phyloP scores from a whole-genome alignment of 306 rosid species.

The Cucurbita maxima region DNA sequence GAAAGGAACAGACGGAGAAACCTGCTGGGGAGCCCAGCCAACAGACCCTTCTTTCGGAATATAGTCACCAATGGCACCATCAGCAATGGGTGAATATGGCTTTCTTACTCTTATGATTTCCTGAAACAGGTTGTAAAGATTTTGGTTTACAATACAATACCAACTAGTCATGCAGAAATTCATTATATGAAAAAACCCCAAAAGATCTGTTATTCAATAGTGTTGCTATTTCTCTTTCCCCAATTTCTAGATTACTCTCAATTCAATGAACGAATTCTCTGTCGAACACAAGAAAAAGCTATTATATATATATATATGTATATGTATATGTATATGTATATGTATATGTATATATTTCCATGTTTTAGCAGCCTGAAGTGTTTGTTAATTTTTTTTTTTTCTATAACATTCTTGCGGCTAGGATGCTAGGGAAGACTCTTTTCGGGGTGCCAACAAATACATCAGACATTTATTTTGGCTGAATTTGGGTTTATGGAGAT shows the following conservation, averaged over 20 bases:
- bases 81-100: constrained; percentile 74
- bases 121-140: constrained; percentile 31
- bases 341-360: neutral
- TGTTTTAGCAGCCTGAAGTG: neutral
- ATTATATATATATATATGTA: neutral
- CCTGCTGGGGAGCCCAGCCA: constrained; percentile 34
- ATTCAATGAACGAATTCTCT: neutral
- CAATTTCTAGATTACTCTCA: neutral
- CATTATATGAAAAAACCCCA: neutral
- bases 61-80: constrained; percentile 27
- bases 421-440: neutral
- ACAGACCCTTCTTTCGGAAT: constrained; percentile 39
- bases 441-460: neutral
- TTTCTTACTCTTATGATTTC: constrained; percentile 36
- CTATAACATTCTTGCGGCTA: neutral
- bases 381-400: neutral
- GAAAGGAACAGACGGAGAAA: constrained; percentile 38
- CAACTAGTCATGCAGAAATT: neutral
- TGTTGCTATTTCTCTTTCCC: neutral
- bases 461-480: neutral
- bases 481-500: neutral
- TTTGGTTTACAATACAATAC: neutral
- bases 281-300: neutral
- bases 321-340: neutral
- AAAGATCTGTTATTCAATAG: neutral